Base-by-base conservation (phyloP, 495 filamentous ascomycete genomes). In the Penicillium longicatenatum region DNA sequence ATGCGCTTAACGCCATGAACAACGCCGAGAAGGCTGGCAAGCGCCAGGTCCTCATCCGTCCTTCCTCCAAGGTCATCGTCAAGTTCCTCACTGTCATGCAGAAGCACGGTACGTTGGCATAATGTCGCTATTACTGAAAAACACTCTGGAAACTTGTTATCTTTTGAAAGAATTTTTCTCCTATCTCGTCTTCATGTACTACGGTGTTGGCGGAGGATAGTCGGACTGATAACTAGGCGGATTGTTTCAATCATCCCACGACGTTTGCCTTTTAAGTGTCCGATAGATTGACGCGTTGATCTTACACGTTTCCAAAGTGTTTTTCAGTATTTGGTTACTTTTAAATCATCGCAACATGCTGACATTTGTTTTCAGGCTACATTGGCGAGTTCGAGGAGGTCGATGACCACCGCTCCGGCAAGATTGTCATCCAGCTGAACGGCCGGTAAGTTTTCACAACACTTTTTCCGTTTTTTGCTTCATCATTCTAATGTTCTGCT, bases 141-240 rank as follows among this genome's bases (percentile, higher is more conserved):
- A 39, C 37, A 12, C 37, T 39, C 12, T 47, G 29, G 33, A 57
- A 55, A 57, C 45, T 44, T 33, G 54, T 52, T 37, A 37, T 52
- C 2, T 61, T 52, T 60, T n/a, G n/a, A n/a, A n/a, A n/a, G n/a
- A 37, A 41, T 48, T 24, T 45, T 54, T 57, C 50, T 58, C 58
- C 48, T 41, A 22, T 37, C 55, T 58, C 33, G 21, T 39, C 29
- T 55, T 48, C 19, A 8, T 20, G 22, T 52, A 31, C 17, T 59
- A 35, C 45, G 35, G 17, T 48, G 14, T 50, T 52, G 49, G 33
- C 35, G 19, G 57, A 53, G 52, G 51, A 30, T 55, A 17, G 21
- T 92, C 94, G 93, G 92, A 88, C 84, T 97, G 91, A 98, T 97
- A 98, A 98, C 94, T 98, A 95, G 93, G 89, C 88, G 85, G 87